Conservation (phyloP, 768 basidiomycete genomes). For the Mycena chlorophos region DNA sequence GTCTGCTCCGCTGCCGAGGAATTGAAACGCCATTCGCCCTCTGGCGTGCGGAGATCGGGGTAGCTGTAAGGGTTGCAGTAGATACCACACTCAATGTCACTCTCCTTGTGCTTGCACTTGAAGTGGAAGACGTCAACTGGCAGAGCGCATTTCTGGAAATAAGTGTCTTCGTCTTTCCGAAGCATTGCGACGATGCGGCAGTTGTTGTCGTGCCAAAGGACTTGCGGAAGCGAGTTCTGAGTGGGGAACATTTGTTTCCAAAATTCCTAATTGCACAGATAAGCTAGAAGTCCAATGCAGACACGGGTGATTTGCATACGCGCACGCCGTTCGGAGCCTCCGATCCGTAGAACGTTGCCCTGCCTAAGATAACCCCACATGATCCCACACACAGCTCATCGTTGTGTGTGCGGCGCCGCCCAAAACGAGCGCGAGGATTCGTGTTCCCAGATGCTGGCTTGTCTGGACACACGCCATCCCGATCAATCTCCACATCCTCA, state of each 20-base stretch:
- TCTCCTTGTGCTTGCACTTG: slow-evolving; percentile 34
- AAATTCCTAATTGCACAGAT: slow-evolving; percentile 19
- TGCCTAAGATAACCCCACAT: slow-evolving; percentile 34
- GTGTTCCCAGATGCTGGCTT: slow-evolving; percentile 28
- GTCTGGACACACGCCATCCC: slow-evolving; percentile 21
- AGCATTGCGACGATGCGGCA: slow-evolving; percentile 24
- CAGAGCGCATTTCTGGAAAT: slow-evolving; percentile 26
- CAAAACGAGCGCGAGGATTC: slow-evolving; percentile 28
- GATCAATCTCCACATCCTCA: slow-evolving; percentile 22
- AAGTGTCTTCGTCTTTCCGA: slow-evolving; percentile 18
- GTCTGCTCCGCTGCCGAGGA: slow-evolving; percentile 35
- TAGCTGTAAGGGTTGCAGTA: slow-evolving; percentile 28
- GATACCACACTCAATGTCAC: slow-evolving; percentile 25
- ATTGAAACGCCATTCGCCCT: slow-evolving; percentile 36
- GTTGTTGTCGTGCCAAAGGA: slow-evolving; percentile 34
- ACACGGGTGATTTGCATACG: slow-evolving; percentile 19
- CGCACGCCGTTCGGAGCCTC: slow-evolving; percentile 31
- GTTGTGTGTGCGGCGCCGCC: slow-evolving; percentile 34
- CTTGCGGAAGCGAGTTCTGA: slow-evolving; percentile 23
- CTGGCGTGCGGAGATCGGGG: slow-evolving; percentile 19
- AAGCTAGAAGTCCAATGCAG: not conserved
- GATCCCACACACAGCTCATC: slow-evolving; percentile 32
- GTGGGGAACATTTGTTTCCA: slow-evolving; percentile 27
- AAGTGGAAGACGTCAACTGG: slow-evolving; percentile 40
- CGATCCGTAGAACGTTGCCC: slow-evolving; percentile 35